These are phyloP conservation scores for Astragalus glycyphyllos DNA, from an alignment of 306 rosid genomes.

Conservation along the genomic window DNA sequence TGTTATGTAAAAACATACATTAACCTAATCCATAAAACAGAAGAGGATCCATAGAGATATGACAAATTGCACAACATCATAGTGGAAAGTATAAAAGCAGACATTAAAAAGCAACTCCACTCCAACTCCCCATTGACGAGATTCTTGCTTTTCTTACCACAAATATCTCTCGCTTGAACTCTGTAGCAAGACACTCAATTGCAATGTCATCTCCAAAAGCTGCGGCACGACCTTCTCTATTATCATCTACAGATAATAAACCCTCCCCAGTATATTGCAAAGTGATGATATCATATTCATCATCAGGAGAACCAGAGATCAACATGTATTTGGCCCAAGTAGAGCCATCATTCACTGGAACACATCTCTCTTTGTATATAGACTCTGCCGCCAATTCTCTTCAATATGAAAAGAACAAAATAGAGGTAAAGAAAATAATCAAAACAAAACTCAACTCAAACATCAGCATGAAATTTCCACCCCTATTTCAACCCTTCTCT, in stretches of 20 bases:
- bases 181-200: slow-evolving; percentile 97
- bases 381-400: slow-evolving; percentile 96
- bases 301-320: slow-evolving; percentile 82
- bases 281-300: slow-evolving; percentile 90
- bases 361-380: slow-evolving; percentile 90
- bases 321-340: slow-evolving; percentile 99
- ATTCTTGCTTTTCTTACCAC: slow-evolving; percentile 69
- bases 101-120: slow-evolving; percentile 10
- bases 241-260: slow-evolving; percentile 83
- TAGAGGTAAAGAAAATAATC: slow-evolving; percentile 41
- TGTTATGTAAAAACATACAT: background rate
- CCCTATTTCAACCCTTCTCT: slow-evolving; percentile 32
- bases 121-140: slow-evolving; percentile 20
- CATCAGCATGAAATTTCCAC: slow-evolving; percentile 14
- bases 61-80: slow-evolving; percentile 6
- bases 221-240: slow-evolving; percentile 88
- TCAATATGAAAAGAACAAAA: slow-evolving; percentile 47
- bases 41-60: background rate
- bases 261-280: slow-evolving; percentile 97
- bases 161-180: slow-evolving; percentile 89
- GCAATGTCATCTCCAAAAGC: slow-evolving; percentile 99
- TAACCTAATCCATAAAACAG: background rate
- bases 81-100: background rate
- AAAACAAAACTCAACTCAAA: slow-evolving; percentile 9
- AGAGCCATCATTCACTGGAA: slow-evolving; percentile 75